phyloP scores from a whole-genome alignment of 768 basidiomycete genomes.

The Hygrophorus pudorinus region DNA sequence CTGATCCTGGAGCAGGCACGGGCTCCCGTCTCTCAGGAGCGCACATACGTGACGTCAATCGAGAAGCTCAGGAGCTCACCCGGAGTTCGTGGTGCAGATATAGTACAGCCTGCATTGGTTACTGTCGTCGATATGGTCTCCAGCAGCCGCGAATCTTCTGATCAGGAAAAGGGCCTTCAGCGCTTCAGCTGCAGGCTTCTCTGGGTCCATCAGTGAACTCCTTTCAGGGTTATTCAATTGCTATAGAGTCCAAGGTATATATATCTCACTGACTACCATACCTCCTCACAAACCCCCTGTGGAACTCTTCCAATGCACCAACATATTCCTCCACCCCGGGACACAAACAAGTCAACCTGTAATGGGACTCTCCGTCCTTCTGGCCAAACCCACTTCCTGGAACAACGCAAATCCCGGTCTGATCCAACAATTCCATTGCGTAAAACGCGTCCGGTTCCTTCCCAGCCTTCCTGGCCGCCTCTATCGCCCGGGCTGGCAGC shows the following conservation, averaged over 20 bases:
- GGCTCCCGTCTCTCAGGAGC: too few species aligned
- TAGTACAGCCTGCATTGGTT: too few species aligned
- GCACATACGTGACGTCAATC: too few species aligned
- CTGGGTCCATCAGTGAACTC: neutral
- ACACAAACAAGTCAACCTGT: conserved; percentile 88
- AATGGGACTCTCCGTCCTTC: conserved; percentile 63
- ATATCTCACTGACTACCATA: conserved; percentile 13
- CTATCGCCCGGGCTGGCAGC: conserved; percentile 62
- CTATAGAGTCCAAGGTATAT: neutral
- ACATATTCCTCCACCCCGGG: conserved; percentile 94
- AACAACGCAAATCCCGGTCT: conserved; percentile 89
- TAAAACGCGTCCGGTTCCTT: conserved; percentile 89
- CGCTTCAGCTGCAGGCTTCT: too few species aligned
- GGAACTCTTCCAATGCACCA: conserved; percentile 55
- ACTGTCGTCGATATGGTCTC: neutral
- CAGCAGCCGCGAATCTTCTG: neutral
- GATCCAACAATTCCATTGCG: conserved; percentile 71
- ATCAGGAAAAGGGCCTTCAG: too few species aligned
- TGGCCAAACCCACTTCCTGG: conserved; percentile 95
- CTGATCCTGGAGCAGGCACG: too few species aligned
- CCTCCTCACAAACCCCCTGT: conserved; percentile 24
- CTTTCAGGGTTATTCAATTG: too few species aligned
- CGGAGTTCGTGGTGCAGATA: too few species aligned
- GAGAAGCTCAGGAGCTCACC: too few species aligned
- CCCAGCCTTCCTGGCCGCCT: conserved; percentile 59